A percentile compares a stretch with the other conserved stretches of the same genome.
phyloP scores from a whole-genome alignment of 768 basidiomycete genomes.

The Leccinellum albellum region DNA sequence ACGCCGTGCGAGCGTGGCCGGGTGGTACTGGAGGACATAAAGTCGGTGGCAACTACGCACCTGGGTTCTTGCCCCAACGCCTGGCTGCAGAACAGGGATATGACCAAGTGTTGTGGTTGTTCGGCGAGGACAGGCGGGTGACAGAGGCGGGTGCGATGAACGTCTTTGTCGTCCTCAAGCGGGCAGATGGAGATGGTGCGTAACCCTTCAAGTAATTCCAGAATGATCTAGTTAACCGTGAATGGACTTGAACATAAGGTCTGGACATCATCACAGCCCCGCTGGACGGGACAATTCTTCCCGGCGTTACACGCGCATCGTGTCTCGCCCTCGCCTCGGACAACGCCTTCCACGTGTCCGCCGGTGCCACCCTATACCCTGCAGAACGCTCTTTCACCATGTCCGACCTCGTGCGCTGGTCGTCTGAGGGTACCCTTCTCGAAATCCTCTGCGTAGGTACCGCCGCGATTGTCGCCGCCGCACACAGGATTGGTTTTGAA shows the following conservation, averaged over 20 bases:
- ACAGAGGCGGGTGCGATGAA: conserved; percentile 80
- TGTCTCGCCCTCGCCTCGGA: conserved; percentile 67
- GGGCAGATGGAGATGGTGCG: conserved; percentile 52
- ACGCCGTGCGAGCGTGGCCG: conserved; percentile 76
- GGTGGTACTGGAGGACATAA: conserved; percentile 70
- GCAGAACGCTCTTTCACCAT: conserved; percentile 63
- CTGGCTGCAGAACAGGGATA: conserved; percentile 65
- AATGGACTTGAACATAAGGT: conserved; percentile 6
- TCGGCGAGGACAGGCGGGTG: conserved; percentile 53
- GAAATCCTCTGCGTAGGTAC: conserved; percentile 88
- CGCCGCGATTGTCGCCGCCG: conserved; percentile 71
- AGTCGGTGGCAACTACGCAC: conserved; percentile 63
- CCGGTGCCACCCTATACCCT: conserved; percentile 35
- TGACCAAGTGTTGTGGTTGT: conserved; percentile 75
- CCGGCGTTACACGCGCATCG: conserved; percentile 88
- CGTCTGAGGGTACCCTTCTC: conserved; percentile 58
- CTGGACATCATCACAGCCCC: conserved; percentile 85
- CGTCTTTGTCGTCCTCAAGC: conserved; percentile 62
- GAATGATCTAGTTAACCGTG: background rate
- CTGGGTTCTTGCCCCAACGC: conserved; percentile 61
- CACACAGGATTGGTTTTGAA: conserved; percentile 70
- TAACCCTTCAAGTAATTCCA: background rate
- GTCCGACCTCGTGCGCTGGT: conserved; percentile 51
- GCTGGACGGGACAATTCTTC: conserved; percentile 87
- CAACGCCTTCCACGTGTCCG: conserved; percentile 42